Percentiles rank a stretch among this genome's conserved stretches.
Evolutionary conservation across 2,329 filamentous ascomycete species (phyloP).

Genomic region (Epichloe amarillans): DNA sequence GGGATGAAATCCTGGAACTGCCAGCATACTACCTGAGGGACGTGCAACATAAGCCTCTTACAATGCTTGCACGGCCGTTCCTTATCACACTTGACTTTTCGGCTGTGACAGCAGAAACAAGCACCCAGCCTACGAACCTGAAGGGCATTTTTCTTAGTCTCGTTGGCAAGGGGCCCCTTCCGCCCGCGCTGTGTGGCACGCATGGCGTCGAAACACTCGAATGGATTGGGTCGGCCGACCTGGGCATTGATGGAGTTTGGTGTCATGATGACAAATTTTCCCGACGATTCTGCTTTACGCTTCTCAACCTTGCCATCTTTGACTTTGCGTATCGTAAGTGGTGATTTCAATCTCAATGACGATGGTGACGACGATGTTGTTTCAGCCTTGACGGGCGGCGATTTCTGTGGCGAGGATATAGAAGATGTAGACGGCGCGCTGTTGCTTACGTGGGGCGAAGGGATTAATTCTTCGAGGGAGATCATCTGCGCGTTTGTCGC

Average conservation of each 20-base stretch:
- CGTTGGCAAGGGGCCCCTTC: constrained; percentile 40
- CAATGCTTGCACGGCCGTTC: constrained; percentile 44
- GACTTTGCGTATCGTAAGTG: constrained; percentile 28
- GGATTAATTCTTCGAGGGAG: constrained; percentile 25
- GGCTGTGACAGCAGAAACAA: constrained; percentile 46
- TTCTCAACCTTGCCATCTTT: constrained; percentile 24
- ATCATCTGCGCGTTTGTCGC: constrained; percentile 20
- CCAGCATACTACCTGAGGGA: constrained; percentile 45
- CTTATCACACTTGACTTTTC: constrained; percentile 45
- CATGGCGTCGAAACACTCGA: constrained; percentile 41
- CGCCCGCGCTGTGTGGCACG: constrained; percentile 39
- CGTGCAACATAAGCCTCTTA: constrained; percentile 33
- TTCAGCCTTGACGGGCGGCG: constrained; percentile 16
- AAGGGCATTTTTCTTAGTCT: constrained; percentile 41
- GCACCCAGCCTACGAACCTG: constrained; percentile 40
- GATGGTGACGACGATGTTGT: not conserved
- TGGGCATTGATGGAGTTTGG: constrained; percentile 39
- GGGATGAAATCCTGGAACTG: constrained; percentile 42
- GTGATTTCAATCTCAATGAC: constrained; percentile 11
- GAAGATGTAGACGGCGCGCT: constrained; percentile 11
- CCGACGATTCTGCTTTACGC: constrained; percentile 14
- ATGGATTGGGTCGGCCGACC: constrained; percentile 35
- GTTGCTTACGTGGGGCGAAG: constrained; percentile 15
- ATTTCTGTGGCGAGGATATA: constrained; percentile 16
- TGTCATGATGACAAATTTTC: constrained; percentile 42